Conservation (phyloP, 108 stramenopile genomes). For the Chaetoceros muelleri region DNA sequence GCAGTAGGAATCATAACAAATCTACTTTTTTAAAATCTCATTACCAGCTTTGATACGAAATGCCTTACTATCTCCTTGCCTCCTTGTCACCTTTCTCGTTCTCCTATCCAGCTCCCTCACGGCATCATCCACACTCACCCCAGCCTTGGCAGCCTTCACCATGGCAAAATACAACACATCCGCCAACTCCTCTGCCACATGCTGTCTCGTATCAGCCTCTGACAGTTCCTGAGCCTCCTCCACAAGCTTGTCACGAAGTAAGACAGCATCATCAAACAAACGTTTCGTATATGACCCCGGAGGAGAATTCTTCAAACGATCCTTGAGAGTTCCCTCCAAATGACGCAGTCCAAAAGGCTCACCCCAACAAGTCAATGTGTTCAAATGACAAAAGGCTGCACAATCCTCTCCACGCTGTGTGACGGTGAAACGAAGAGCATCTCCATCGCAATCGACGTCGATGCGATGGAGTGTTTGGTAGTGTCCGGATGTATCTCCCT, state of each 20-base stretch:
- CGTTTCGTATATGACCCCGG: slow-evolving; percentile 94
- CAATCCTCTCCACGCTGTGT: slow-evolving; percentile 70
- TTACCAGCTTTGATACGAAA: slow-evolving; percentile 85
- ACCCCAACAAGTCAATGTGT: slow-evolving; percentile 88
- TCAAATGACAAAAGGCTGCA: slow-evolving; percentile 85
- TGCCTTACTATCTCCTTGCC: slow-evolving; percentile 90
- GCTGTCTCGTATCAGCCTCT: slow-evolving; percentile 71
- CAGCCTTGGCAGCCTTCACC: slow-evolving; percentile 84
- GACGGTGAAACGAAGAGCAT: slow-evolving; percentile 89
- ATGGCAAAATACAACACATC: slow-evolving; percentile 97
- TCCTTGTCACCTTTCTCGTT: slow-evolving; percentile 86
- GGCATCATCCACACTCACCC: slow-evolving; percentile 89
- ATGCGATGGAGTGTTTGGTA: slow-evolving; percentile 81
- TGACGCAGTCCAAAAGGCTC: slow-evolving; percentile 73
- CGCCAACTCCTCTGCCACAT: slow-evolving; percentile 92
- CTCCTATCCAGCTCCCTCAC: slow-evolving; percentile 77
- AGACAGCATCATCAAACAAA: slow-evolving; percentile 79
- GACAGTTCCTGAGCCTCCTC: slow-evolving; percentile 98
- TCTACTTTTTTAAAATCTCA: slow-evolving; percentile 48
- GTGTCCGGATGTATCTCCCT: slow-evolving; percentile 92
- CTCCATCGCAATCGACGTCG: slow-evolving; percentile 91
- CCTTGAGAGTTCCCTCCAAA: slow-evolving; percentile 68
- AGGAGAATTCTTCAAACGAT: slow-evolving; percentile 70
- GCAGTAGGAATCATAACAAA: not conserved
- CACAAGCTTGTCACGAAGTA: slow-evolving; percentile 91